Evolutionary conservation across 2,329 filamentous ascomycete species (phyloP), one percentile per base, ranked within the genome.

Genomic region (Cercospora berteroae): DNA sequence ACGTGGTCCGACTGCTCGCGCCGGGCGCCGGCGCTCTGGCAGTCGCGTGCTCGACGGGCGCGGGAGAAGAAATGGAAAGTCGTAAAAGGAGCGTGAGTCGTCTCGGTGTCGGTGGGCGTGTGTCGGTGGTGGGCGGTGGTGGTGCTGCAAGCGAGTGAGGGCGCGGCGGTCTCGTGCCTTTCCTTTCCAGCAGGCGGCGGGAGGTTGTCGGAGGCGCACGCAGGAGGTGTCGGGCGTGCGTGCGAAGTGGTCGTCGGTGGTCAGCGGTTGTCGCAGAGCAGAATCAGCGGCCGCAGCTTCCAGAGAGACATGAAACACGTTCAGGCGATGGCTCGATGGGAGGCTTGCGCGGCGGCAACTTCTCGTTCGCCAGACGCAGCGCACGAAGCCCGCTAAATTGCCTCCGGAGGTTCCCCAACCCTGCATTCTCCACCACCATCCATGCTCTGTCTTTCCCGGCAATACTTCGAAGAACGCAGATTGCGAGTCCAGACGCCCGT

Each of bases 71-170:
- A 31, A 36, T 50, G 60, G 42, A 36, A 8, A 23, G 44, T 55
- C 27, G 25, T 52, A 29, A n/a, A 36, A 33, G 44, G 33, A 48
- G 62, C 62, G 62, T 59, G 36, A 64, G 56, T 44, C 39, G 66
- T 50, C 16, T 50, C 44, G 20, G 44, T 2, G 20, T 23, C 44
- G 44, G 18, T 20, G 44, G n/a, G n/a, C n/a, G 44, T 18, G 18
- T 58, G 23, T 52, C 12, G 29, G 48, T 36, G 25, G 33, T 48
- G 16, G 42, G 42, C 42, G 42, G n/a, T 50, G 18, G 42, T 50
- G 56, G 25, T 60, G 60, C 36, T 63, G 60, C 60, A 25, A 63
- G 60, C 60, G 60, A 55, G 60, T 63, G 42, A 50, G 44, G 44
- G 42, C 44, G 39, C 20, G 31, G 36, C 58, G 36, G 58, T n/a